Evolutionary conservation across 352 stramenopile genomes (phyloP), one percentile per base, ranked within the genome.

Genomic region (Phytophthora gonapodyides): DNA sequence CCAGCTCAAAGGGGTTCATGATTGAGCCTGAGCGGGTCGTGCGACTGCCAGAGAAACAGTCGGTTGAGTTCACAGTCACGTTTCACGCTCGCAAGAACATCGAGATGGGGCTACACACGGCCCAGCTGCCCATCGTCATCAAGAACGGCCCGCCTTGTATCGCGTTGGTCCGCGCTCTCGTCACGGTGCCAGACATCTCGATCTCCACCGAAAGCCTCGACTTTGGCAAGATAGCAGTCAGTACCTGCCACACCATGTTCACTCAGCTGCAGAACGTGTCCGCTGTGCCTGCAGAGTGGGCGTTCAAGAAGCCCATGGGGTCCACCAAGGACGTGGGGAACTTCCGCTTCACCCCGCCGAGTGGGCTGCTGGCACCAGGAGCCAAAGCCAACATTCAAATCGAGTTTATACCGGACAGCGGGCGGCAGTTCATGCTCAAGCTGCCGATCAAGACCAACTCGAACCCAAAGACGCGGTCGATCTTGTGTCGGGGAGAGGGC

Each of bases 1-100:
- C 94, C n/a, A 76, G 80, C 30, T 80, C 85, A 0, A 74, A 78
- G 2, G 92, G 94, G 0, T 98, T 98, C 51, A 76, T 87, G 16
- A 87, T 98, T 50, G 96, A 98, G 48, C 96, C 96, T 0, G 91
- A 98, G 57, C 90, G 96, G 19, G 91, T 98, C 3, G 91, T 97
- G n/a, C 84, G 89, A 8, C 62, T 98, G 7, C 88, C 87, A 0
- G 93, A 98, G 66, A 93, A 91, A 46, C 81, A 94, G 21, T 68
- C 80, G 1, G 79, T 97, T 21, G 85, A 96, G 41, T 97, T 98
- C 49, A 82, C 81, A 0, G 91, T 98, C 5, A 97, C 89, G 7
- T 98, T 98, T 53, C 84, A 94, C 44, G 89, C 89, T 12, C 78
- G 83, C 1, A 97, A 97, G 54, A 89, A 83, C 40, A 84, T 91